Conservation (phyloP, 345 rosid species). For the Citrus cavaleriei region DNA sequence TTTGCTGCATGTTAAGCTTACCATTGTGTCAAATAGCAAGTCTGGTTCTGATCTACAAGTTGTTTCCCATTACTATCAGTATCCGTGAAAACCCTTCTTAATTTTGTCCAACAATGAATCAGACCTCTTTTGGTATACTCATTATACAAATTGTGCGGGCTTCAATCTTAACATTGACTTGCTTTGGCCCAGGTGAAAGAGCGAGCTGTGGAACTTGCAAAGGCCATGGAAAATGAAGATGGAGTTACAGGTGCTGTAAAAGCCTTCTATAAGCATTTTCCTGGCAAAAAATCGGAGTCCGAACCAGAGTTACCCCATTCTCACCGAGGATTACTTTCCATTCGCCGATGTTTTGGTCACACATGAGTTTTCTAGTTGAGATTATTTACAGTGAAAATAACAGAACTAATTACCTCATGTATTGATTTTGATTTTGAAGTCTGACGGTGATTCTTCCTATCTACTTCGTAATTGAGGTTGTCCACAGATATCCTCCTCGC, state of each 20-base stretch:
- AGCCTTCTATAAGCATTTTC: constrained; percentile 54
- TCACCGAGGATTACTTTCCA: constrained; percentile 13
- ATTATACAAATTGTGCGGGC: neutral
- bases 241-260: constrained; percentile 53
- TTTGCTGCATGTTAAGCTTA: neutral
- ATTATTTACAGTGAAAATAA: neutral
- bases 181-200: constrained; percentile 39
- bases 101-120: neutral
- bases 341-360: constrained; percentile 35
- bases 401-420: neutral
- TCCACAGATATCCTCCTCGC: neutral
- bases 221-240: constrained; percentile 48
- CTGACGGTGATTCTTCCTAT: neutral
- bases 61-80: neutral
- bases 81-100: neutral
- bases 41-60: no score
- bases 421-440: neutral
- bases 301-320: constrained; percentile 8
- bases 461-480: no score
- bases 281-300: neutral
- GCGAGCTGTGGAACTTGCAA: constrained; percentile 35
- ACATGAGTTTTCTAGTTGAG: neutral
- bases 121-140: no score
- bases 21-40: neutral
- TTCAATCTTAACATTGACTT: neutral